phyloP scores from a whole-genome alignment of 371 early-diverging fungal species.

The Apophysomyces sp. region DNA sequence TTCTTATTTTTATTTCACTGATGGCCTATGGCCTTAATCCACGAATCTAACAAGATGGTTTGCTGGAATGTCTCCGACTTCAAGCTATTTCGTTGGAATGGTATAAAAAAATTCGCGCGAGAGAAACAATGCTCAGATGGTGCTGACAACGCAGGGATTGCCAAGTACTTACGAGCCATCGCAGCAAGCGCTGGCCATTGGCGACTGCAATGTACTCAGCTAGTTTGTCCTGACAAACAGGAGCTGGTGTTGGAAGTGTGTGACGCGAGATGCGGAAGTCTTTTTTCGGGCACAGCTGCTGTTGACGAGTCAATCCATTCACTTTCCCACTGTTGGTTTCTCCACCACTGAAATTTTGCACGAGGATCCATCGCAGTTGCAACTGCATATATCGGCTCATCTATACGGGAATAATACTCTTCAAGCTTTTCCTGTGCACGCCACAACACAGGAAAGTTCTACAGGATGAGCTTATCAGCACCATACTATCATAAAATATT shows the following conservation, averaged over 20 bases:
- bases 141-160: neutral
- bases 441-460: neutral
- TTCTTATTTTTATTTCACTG: no score
- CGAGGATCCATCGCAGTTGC: conserved; percentile 20
- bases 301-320: neutral
- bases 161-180: neutral
- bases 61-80: neutral
- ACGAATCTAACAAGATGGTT: neutral
- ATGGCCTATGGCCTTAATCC: no score
- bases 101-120: no score
- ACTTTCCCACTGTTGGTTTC: neutral
- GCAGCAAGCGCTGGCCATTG: neutral
- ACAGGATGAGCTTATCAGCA: neutral
- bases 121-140: neutral
- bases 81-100: neutral
- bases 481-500: neutral
- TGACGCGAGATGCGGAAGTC: neutral
- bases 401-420: conserved; percentile 2
- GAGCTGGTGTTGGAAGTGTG: neutral
- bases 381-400: conserved; percentile 10
- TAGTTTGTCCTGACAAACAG: neutral
- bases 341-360: conserved; percentile 18
- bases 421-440: conserved; percentile 5
- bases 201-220: neutral
- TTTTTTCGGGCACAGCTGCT: neutral